phyloP scores from a whole-genome alignment of 23 red algal genomes.

The Cyanidiococcus yangmingshanensis region DNA sequence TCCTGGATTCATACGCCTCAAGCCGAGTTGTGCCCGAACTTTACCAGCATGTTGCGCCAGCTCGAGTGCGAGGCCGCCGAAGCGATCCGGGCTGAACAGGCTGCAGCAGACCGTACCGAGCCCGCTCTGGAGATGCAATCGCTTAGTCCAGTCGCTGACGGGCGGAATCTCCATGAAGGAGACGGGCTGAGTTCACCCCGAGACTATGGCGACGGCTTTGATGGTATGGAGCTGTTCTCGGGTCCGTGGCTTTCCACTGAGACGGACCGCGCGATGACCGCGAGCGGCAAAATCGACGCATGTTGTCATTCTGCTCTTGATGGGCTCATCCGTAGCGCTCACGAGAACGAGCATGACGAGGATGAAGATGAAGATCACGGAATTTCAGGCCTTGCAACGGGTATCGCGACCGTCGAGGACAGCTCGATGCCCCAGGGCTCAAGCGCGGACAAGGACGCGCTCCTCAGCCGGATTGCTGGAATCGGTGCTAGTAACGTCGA shows the following conservation, averaged over 20 bases:
- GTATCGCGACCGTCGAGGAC: too few species aligned
- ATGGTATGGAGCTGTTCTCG: neutral
- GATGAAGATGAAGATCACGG: slow-evolving; percentile 24
- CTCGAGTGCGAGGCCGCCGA: neutral
- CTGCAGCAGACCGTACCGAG: neutral
- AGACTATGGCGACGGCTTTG: neutral
- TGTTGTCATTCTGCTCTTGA: neutral
- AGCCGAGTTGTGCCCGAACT: neutral
- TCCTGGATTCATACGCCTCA: neutral
- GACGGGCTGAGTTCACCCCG: neutral
- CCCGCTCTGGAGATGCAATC: neutral
- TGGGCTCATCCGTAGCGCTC: neutral
- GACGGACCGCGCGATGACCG: neutral
- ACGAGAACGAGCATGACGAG: slow-evolving; percentile 23
- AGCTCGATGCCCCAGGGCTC: too few species aligned
- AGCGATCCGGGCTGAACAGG: neutral
- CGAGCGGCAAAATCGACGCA: neutral
- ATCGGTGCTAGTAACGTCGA: neutral
- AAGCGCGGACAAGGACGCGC: too few species aligned
- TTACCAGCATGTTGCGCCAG: neutral
- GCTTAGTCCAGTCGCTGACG: neutral
- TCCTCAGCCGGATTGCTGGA: neutral
- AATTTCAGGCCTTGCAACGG: too few species aligned
- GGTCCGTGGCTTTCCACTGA: neutral
- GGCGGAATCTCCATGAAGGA: neutral